Conservation (phyloP, 805 yeast genomes). For the Candida boidinii region DNA sequence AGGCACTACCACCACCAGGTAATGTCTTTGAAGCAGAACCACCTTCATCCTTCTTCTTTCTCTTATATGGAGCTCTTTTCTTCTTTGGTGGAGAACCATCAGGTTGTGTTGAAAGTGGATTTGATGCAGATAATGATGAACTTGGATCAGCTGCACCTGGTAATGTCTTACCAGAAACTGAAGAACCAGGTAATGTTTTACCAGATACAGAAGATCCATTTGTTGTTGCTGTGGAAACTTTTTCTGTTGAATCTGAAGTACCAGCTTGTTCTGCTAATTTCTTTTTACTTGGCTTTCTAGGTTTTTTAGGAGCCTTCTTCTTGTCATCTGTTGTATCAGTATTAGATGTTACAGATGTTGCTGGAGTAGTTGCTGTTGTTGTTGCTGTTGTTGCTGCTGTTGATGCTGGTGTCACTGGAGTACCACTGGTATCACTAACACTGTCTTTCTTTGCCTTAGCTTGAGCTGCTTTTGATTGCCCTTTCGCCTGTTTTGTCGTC, state of each 20-base stretch:
- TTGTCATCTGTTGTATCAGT: constrained; percentile 5
- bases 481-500: too few species aligned
- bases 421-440: background rate
- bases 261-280: constrained; percentile 19
- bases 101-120: background rate
- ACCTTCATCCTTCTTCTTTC: too few species aligned
- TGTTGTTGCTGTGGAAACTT: constrained; percentile 6
- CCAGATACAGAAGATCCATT: constrained; percentile 15
- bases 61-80: background rate
- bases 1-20: too few species aligned
- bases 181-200: constrained; percentile 21
- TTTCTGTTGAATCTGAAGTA: constrained; percentile 12
- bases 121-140: constrained; percentile 1
- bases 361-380: constrained; percentile 12
- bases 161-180: constrained; percentile 9
- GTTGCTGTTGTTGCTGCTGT: constrained; percentile 8
- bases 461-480: too few species aligned
- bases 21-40: too few species aligned
- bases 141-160: constrained; percentile 4
- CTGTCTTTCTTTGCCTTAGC: too few species aligned
- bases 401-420: constrained; percentile 9
- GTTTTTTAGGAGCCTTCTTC: constrained; percentile 17
- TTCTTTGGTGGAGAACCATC: constrained; percentile 2
- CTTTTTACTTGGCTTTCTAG: constrained; percentile 25
- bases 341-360: constrained; percentile 3